phyloP scores from a whole-genome alignment of 441 rosid species.

The Manihot esculenta region DNA sequence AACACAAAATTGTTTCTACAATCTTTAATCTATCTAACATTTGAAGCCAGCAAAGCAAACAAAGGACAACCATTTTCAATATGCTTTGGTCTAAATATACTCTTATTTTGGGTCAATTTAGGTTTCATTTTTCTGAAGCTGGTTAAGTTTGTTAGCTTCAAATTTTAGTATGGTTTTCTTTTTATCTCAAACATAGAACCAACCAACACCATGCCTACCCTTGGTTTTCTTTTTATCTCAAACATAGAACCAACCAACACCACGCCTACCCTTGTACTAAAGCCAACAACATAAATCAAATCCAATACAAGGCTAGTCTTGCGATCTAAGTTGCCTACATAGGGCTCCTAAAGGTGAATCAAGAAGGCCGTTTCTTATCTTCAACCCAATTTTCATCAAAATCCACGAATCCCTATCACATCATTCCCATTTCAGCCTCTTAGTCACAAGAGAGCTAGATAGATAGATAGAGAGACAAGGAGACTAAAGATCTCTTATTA shows the following conservation, averaged over 20 bases:
- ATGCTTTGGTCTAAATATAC: neutral
- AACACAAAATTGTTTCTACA: neutral
- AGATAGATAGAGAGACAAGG: too few species aligned
- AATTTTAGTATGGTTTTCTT: neutral
- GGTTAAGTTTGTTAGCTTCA: neutral
- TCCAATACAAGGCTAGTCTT: neutral
- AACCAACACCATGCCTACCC: neutral
- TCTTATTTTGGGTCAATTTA: neutral
- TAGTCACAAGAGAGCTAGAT: neutral
- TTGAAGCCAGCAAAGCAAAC: neutral
- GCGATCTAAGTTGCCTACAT: neutral
- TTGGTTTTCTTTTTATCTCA: neutral
- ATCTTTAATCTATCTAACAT: neutral
- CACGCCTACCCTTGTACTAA: neutral
- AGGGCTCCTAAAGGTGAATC: neutral
- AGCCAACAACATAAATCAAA: neutral
- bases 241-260: neutral
- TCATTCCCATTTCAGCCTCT: neutral
- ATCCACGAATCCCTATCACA: neutral
- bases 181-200: neutral
- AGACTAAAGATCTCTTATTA: neutral
- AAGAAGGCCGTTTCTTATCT: neutral
- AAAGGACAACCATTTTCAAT: neutral
- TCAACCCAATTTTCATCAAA: neutral
- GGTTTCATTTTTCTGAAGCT: neutral